Base-by-base conservation (phyloP, 257 asterid genomes). In the Linderniella brevidens region DNA sequence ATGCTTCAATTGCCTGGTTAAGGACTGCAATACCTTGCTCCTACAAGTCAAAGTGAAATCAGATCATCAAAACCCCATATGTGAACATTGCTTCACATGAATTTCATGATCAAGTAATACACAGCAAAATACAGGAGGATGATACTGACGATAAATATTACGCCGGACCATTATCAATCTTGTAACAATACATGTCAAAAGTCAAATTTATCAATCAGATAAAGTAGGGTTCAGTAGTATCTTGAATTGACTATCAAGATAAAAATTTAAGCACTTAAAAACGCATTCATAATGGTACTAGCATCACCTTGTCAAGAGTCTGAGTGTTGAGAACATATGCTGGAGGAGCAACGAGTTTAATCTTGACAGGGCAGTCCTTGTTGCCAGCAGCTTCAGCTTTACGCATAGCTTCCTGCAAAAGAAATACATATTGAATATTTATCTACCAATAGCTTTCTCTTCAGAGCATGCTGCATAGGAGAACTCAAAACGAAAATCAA, bases 381-480 rank as follows among this genome's bases (percentile, higher is more conserved):
- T 84, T 88, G 32, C 98, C 98, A 49, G 93, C 94, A 64, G 94
- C 95, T 74, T 88, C 98, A 58, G 98, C 95, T 75, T 80, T 88
- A 35, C 94, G 85, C 98, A 88, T 88, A 8, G 98, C 98, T 18
- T 70, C 95, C 98, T 88, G 64, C 44, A 59, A 57, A 62, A 48
- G 48, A 49, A 52, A 58, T n/a, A 19, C 56, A 53, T 43, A 50
- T 13, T 55, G 54, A 25, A 62, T 44, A 41, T 56, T 15, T 40
- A n/a, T 3, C 11, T 1, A 43, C 9, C 4, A 17, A 3, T 15
- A 43, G 18, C 48, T 15, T 13, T 8, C 3, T 10, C 15, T 39
- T 10, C 9, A 3, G 15, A 1, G 43, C 9, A 39, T 39, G 43
- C 13, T 39, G 13, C 15, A 11, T 2, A 39, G 9, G 9, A 9